Conservation (phyloP, 495 filamentous ascomycete genomes). For the Trichoderma orchidacearum region DNA sequence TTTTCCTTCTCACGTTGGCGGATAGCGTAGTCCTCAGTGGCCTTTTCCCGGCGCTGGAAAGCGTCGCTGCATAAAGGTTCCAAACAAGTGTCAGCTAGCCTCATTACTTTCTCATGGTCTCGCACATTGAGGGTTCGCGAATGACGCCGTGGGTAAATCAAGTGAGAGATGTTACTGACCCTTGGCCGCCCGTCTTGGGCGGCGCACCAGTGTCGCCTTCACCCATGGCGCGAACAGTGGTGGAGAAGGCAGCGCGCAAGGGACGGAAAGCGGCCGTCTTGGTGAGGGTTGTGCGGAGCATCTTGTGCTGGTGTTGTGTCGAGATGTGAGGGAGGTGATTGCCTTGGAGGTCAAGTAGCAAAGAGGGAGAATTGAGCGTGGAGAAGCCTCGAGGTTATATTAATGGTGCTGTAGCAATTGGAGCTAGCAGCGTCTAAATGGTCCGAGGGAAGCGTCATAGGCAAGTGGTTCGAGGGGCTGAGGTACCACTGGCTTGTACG, state of each 20-base stretch:
- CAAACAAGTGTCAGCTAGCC: neutral
- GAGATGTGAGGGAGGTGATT: neutral
- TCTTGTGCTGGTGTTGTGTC: conserved; percentile 12
- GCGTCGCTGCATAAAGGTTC: conserved; percentile 46
- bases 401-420: neutral
- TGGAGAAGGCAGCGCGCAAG: conserved; percentile 45
- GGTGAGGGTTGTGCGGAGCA: conserved; percentile 54
- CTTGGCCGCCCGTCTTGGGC: conserved; percentile 27
- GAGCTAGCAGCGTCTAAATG: neutral
- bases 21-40: conserved; percentile 73
- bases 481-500: neutral
- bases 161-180: conserved; percentile 20
- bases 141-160: neutral
- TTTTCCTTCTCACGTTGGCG: conserved; percentile 74
- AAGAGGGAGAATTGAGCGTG: neutral
- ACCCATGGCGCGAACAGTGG: conserved; percentile 43
- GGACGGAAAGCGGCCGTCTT: conserved; percentile 37
- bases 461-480: neutral
- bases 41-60: conserved; percentile 83
- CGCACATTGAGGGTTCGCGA: too few species aligned
- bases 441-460: neutral
- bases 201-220: conserved; percentile 59
- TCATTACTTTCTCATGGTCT: neutral
- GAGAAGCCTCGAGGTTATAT: neutral
- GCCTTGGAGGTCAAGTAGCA: neutral